These are phyloP conservation scores for Lumnitzera racemosa DNA, from an alignment of 345 rosid species.

Conservation along the genomic window DNA sequence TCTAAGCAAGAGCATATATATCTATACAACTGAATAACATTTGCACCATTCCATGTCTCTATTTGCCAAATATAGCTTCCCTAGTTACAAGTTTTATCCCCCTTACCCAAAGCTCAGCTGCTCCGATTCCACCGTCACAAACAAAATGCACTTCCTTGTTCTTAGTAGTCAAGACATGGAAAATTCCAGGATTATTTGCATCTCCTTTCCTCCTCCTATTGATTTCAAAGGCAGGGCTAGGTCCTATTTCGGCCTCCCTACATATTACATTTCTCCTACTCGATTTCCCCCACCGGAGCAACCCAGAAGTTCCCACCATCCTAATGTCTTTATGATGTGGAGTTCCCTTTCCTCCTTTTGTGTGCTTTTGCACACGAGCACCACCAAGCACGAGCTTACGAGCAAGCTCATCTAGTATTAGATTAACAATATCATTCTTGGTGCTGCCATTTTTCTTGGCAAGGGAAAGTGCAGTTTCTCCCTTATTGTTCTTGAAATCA, in stretches of 20 bases:
- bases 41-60: neutral
- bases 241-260: slow-evolving; percentile 52
- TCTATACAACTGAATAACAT: too few relatives aligned
- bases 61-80: slow-evolving; percentile 34
- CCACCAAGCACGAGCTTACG: slow-evolving; percentile 51
- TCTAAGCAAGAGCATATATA: too few relatives aligned
- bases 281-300: slow-evolving; percentile 80
- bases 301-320: slow-evolving; percentile 48
- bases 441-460: slow-evolving; percentile 22
- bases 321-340: slow-evolving; percentile 55
- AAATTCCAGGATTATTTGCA: slow-evolving; percentile 43
- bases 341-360: slow-evolving; percentile 71
- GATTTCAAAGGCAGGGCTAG: slow-evolving; percentile 40
- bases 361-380: slow-evolving; percentile 56
- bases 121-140: slow-evolving; percentile 63
- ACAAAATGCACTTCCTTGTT: slow-evolving; percentile 79
- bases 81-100: slow-evolving; percentile 82
- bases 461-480: slow-evolving; percentile 63
- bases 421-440: slow-evolving; percentile 36
- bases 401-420: slow-evolving; percentile 68
- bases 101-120: slow-evolving; percentile 88
- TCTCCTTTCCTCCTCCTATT: slow-evolving; percentile 39
- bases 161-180: slow-evolving; percentile 58
- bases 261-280: slow-evolving; percentile 57
- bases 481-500: slow-evolving; percentile 42